Conservation (phyloP, 2,329 filamentous ascomycete species). For the Botrytis porri region DNA sequence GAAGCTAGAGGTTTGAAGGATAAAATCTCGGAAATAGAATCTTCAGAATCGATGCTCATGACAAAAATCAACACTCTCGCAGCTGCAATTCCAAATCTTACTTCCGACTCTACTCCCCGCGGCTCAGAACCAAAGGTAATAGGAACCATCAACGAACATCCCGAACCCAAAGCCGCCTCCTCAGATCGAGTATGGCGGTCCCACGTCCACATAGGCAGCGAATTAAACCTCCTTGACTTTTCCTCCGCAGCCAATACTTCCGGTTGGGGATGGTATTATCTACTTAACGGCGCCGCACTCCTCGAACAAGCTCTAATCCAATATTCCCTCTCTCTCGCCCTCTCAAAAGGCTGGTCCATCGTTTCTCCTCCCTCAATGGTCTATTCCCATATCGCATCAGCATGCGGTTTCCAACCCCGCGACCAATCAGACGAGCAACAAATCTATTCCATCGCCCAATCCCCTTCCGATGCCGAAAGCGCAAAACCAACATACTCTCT, state of each 20-base stretch:
- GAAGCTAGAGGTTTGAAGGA: conserved; percentile 65
- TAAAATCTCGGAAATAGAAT: conserved; percentile 58
- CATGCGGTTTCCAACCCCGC: conserved; percentile 91
- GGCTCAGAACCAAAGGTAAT: conserved; percentile 64
- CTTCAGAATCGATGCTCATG: conserved; percentile 56
- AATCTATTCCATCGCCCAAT: conserved; percentile 75
- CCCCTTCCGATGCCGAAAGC: conserved; percentile 54
- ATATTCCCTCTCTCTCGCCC: conserved; percentile 74
- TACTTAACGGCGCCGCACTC: conserved; percentile 85
- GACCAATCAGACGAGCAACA: conserved; percentile 91
- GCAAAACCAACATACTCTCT: conserved; percentile 70
- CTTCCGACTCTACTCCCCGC: conserved; percentile 70
- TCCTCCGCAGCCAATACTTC: conserved; percentile 73
- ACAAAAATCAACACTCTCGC: conserved; percentile 72
- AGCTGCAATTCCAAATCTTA: conserved; percentile 80
- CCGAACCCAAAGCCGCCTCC: conserved; percentile 41
- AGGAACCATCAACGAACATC: conserved; percentile 75
- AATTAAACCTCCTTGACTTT: conserved; percentile 91
- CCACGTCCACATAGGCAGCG: conserved; percentile 81
- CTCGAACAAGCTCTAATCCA: conserved; percentile 93
- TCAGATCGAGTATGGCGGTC: conserved; percentile 56
- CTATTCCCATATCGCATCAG: conserved; percentile 84
- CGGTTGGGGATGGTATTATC: conserved; percentile 98
- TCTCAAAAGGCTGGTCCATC: conserved; percentile 71
- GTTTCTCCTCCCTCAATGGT: conserved; percentile 87